Conservation (phyloP, 2,329 filamentous ascomycete genomes). For the Ascocoryne sarcoides region DNA sequence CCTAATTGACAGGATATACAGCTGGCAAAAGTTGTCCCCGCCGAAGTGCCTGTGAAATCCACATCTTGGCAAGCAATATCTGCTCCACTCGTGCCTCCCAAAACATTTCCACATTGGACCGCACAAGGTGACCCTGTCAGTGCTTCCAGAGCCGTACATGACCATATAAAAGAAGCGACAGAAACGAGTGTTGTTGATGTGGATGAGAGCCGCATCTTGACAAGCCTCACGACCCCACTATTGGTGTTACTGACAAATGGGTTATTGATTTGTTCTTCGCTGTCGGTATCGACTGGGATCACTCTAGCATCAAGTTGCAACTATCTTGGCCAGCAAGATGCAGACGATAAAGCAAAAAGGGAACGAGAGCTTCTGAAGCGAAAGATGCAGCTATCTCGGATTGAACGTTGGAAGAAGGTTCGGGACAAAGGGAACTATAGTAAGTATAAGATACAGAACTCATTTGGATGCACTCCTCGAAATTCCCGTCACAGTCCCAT, state of each 20-base stretch:
- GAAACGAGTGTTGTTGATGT: slow-evolving; percentile 14
- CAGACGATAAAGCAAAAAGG: slow-evolving; percentile 1
- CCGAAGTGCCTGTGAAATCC: neutral
- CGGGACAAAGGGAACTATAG: neutral
- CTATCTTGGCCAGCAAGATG: slow-evolving; percentile 21
- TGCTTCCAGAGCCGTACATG: slow-evolving; percentile 17
- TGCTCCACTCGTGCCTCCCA: slow-evolving; percentile 15
- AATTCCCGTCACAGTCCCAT: no score
- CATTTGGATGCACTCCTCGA: neutral
- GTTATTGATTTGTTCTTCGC: slow-evolving; percentile 3
- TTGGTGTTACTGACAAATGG: neutral
- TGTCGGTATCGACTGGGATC: neutral
- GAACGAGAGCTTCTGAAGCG: neutral
- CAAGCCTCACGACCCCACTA: neutral
- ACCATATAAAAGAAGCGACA: slow-evolving; percentile 13
- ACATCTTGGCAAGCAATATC: slow-evolving; percentile 21
- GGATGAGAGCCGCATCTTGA: slow-evolving; percentile 18
- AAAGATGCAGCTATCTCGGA: neutral
- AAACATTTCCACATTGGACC: slow-evolving; percentile 23
- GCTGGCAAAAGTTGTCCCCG: slow-evolving; percentile 11
- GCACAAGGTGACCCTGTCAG: slow-evolving; percentile 22
- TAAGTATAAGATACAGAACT: neutral
- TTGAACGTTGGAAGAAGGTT: neutral
- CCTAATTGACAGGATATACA: slow-evolving; percentile 26
- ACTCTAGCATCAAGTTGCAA: neutral